Conservation (phyloP, 1,139 yeast genomes). For the Zygosaccharomyces pseudobailii region DNA sequence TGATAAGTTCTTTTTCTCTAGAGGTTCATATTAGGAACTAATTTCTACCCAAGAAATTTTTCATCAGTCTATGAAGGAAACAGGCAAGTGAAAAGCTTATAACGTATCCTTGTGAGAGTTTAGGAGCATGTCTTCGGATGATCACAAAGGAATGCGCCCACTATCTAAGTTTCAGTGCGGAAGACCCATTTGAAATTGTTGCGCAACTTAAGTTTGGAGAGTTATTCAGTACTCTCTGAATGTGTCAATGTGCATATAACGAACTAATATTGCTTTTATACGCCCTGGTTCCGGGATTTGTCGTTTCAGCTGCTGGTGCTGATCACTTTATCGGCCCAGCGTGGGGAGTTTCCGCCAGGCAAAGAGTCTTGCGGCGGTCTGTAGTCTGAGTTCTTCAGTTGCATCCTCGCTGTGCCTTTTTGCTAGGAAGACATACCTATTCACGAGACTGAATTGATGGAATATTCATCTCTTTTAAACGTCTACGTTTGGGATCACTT, state of each 20-base stretch:
- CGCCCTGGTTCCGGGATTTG: slow-evolving; percentile 10
- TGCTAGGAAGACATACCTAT: neutral
- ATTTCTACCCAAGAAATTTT: neutral
- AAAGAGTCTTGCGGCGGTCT: neutral
- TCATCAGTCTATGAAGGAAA: neutral
- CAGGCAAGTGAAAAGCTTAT: neutral
- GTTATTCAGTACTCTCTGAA: slow-evolving; percentile 35
- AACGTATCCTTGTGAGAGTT: neutral
- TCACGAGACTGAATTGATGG: neutral
- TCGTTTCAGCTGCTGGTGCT: neutral
- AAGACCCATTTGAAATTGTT: slow-evolving; percentile 7
- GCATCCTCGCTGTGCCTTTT: neutral
- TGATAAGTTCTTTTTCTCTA: too few relatives aligned
- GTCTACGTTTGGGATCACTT: slow-evolving; percentile 1
- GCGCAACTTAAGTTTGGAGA: slow-evolving; percentile 42
- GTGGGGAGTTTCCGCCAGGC: neutral
- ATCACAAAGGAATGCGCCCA: neutral
- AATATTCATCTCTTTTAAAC: neutral
- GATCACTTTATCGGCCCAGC: neutral
- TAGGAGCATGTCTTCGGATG: too few relatives aligned
- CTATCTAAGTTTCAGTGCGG: neutral
- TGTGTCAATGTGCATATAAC: slow-evolving; percentile 44
- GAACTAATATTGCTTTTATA: slow-evolving; percentile 8
- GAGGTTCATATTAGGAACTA: too few relatives aligned
- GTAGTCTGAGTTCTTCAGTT: neutral